Percentiles rank a stretch among this genome's conserved stretches.
These are phyloP conservation scores for Rubroshorea leprosula DNA, from an alignment of 345 rosid genomes.

Conservation along the genomic window DNA sequence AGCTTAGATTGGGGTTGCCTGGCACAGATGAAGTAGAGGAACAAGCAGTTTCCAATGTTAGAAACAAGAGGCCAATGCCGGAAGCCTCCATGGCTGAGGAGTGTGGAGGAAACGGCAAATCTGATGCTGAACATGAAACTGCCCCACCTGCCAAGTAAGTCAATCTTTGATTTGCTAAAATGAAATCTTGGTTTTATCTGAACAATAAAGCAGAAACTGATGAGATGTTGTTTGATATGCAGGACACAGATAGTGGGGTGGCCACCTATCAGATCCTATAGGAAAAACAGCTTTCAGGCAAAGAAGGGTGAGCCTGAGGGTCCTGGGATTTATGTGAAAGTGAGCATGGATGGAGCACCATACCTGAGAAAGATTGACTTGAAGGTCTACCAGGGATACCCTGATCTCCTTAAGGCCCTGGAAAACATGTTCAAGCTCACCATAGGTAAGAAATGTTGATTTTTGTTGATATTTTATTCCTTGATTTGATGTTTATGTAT, in stretches of 20 bases:
- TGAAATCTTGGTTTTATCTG: no score
- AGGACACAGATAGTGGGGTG: slow-evolving; percentile 77
- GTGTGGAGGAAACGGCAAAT: slow-evolving; percentile 17
- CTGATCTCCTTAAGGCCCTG: slow-evolving; percentile 49
- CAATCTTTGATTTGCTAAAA: no score
- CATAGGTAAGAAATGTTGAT: slow-evolving; percentile 28
- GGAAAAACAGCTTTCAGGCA: slow-evolving; percentile 43
- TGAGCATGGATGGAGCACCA: no score
- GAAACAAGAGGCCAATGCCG: slow-evolving; percentile 42
- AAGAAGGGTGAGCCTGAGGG: slow-evolving; percentile 49
- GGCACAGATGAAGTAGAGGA: slow-evolving; percentile 48
- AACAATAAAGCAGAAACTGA: no score
- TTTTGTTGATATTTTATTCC: neutral
- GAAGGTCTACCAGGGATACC: slow-evolving; percentile 48
- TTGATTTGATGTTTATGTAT: neutral
- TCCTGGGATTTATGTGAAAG: slow-evolving; percentile 55
- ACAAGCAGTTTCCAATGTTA: slow-evolving; percentile 31
- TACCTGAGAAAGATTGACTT: slow-evolving; percentile 74
- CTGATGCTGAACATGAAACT: slow-evolving; percentile 26
- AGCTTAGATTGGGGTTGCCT: slow-evolving; percentile 83
- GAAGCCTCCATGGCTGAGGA: slow-evolving; percentile 17
- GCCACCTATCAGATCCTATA: slow-evolving; percentile 67
- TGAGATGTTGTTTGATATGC: neutral
- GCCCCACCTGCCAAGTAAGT: slow-evolving; percentile 66
- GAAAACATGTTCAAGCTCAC: slow-evolving; percentile 74